phyloP scores from a whole-genome alignment of 768 basidiomycete genomes.

The Hygrocybe punicea region DNA sequence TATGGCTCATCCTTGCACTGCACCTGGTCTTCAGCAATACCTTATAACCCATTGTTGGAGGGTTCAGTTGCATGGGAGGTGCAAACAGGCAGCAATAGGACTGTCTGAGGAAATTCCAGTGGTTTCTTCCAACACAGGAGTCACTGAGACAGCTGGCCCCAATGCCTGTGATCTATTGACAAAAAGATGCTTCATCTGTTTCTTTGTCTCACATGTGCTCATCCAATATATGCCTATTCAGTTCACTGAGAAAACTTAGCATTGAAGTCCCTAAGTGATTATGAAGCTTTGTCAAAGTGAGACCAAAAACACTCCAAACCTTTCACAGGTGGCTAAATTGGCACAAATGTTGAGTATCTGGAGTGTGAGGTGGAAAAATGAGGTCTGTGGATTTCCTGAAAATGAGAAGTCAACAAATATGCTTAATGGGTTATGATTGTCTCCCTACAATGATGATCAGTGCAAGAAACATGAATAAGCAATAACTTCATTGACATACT shows the following conservation, averaged over 20 bases:
- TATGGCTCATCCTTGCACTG: background rate
- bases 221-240: constrained; percentile 30
- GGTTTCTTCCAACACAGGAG: too few relatives aligned
- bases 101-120: too few relatives aligned
- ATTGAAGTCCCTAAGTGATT: constrained; percentile 19
- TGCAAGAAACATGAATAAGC: background rate
- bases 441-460: background rate
- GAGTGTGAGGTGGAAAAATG: constrained; percentile 20
- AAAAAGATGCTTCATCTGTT: constrained; percentile 2
- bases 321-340: constrained; percentile 32
- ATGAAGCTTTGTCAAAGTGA: constrained; percentile 27
- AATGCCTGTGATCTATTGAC: background rate
- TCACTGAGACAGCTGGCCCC: background rate
- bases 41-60: too few relatives aligned
- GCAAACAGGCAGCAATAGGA: background rate
- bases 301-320: constrained; percentile 31
- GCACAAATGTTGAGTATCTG: constrained; percentile 22
- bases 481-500: background rate
- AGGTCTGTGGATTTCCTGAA: constrained; percentile 2
- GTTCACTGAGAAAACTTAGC: constrained; percentile 22
- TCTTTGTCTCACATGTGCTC: constrained; percentile 15
- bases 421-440: too few relatives aligned
- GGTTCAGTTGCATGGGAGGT: too few relatives aligned
- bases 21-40: too few relatives aligned
- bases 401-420: constrained; percentile 10